These are phyloP conservation scores for Suillus lakei DNA, from an alignment of 768 basidiomycete species.

Conservation along the genomic window DNA sequence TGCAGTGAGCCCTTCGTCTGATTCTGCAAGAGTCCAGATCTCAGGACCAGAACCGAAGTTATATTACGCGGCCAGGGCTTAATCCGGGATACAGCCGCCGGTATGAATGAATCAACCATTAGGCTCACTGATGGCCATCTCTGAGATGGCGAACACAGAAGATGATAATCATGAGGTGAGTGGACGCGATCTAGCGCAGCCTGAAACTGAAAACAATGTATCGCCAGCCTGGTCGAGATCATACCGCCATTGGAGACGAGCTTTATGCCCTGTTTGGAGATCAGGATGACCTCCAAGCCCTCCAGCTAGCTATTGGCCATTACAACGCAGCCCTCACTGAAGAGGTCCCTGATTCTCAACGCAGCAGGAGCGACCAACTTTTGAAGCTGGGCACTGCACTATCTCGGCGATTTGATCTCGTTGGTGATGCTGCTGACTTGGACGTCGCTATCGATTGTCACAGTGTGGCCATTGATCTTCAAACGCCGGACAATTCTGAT, in stretches of 20 bases:
- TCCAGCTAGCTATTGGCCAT: constrained; percentile 17
- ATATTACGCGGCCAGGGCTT: too few relatives aligned
- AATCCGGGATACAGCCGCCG: background rate
- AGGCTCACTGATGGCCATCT: background rate
- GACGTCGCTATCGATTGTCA: constrained; percentile 31
- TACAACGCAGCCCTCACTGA: constrained; percentile 17
- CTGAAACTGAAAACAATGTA: background rate
- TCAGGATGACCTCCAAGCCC: constrained; percentile 7
- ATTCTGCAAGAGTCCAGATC: background rate
- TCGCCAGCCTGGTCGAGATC: constrained; percentile 11
- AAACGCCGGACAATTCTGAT: constrained; percentile 18
- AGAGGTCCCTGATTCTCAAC: constrained; percentile 27
- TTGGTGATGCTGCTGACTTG: constrained; percentile 26
- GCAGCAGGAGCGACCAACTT: constrained; percentile 25
- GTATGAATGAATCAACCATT: background rate
- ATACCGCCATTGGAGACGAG: constrained; percentile 25
- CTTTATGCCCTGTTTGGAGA: constrained; percentile 30
- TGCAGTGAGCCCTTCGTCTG: background rate
- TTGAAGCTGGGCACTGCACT: constrained; percentile 27
- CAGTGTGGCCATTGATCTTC: constrained; percentile 24
- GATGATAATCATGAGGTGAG: background rate
- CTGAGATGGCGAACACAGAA: constrained; percentile 12
- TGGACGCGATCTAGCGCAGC: background rate
- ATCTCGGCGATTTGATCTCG: constrained; percentile 24
- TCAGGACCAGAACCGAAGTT: too few relatives aligned